Conservation (phyloP, 1,284 basidiomycete species). For the Pterulicium gracile region DNA sequence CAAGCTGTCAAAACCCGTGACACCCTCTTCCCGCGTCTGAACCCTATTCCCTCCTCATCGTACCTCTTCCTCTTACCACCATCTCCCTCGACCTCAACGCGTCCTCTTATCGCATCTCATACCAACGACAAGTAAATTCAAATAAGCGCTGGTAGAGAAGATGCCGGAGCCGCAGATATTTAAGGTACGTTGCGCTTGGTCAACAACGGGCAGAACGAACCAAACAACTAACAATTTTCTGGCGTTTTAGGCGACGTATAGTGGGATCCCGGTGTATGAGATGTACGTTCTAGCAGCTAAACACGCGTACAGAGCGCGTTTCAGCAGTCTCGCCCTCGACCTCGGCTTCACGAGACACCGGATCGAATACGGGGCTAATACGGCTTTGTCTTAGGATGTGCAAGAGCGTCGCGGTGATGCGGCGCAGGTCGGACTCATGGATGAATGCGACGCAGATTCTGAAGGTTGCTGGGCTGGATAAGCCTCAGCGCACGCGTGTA, state of each 20-base stretch:
- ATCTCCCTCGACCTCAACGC: no score
- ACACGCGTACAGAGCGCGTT: conserved; percentile 18
- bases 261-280: conserved; percentile 80
- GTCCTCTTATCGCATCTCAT: no score
- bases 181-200: conserved; percentile 37
- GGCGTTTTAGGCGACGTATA: conserved; percentile 64
- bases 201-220: conserved; percentile 8
- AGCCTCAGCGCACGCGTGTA: conserved; percentile 95
- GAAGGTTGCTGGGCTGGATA: conserved; percentile 99
- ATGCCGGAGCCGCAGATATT: conserved; percentile 78
- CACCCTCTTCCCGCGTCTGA: no score
- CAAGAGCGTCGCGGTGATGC: conserved; percentile 95
- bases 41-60: no score
- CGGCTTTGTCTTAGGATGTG: conserved; percentile 63
- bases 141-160: conserved; percentile 4
- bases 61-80: no score
- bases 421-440: conserved; percentile 91
- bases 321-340: neutral
- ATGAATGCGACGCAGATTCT: conserved; percentile 99
- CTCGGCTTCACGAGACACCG: neutral
- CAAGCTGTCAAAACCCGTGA: no score
- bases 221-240: neutral
- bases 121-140: no score
- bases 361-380: conserved; percentile 16
- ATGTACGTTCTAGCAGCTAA: conserved; percentile 48